phyloP scores from a whole-genome alignment of 768 basidiomycete genomes.

The Pleurotus salmoneostramineus region DNA sequence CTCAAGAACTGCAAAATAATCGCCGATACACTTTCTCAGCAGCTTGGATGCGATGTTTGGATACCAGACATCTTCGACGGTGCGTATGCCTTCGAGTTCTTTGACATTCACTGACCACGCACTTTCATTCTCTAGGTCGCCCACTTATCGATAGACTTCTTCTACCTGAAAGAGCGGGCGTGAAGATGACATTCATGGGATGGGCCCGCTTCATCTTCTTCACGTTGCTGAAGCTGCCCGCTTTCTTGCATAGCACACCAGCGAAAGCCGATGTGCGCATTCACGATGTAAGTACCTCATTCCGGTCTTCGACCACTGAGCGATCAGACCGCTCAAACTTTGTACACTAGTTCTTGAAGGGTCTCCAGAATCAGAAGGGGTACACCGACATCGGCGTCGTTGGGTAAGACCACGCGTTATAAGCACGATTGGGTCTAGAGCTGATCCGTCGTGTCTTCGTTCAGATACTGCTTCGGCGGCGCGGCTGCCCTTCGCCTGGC shows the following conservation, averaged over 20 bases:
- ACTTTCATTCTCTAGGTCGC: slow-evolving; percentile 17
- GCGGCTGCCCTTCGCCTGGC: slow-evolving; percentile 32
- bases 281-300: slow-evolving; percentile 14
- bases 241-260: slow-evolving; percentile 26
- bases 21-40: slow-evolving; percentile 47
- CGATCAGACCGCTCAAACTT: background rate
- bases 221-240: slow-evolving; percentile 24
- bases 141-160: slow-evolving; percentile 24
- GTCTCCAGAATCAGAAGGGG: slow-evolving; percentile 30
- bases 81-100: slow-evolving; percentile 15
- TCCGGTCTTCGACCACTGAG: background rate
- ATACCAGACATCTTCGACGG: slow-evolving; percentile 62
- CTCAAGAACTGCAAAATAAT: slow-evolving; percentile 52
- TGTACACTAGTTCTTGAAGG: slow-evolving; percentile 20
- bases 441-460: background rate
- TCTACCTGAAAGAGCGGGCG: slow-evolving; percentile 28
- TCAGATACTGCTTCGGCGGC: slow-evolving; percentile 43
- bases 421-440: background rate
- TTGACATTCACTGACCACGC: background rate
- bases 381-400: slow-evolving; percentile 37
- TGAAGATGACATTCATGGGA: slow-evolving; percentile 23
- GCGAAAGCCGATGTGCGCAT: slow-evolving; percentile 25
- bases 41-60: slow-evolving; percentile 58
- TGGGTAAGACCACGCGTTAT: slow-evolving; percentile 21
- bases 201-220: slow-evolving; percentile 24